Base-by-base conservation (phyloP, 1,139 yeast genomes). In the Candida sp. region DNA sequence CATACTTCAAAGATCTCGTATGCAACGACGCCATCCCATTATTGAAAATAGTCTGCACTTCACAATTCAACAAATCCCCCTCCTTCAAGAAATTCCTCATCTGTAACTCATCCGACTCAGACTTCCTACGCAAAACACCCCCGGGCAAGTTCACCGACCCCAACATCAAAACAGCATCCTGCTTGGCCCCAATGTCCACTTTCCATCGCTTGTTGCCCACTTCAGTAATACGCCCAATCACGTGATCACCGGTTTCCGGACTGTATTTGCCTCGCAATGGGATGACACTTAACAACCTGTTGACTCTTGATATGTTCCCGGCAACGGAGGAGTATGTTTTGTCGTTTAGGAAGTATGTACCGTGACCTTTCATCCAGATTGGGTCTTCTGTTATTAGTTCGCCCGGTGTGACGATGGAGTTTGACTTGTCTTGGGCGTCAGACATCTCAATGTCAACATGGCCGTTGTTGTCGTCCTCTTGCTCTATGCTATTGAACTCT, bases 281-380 rank as follows among this genome's bases (percentile, higher is more conserved):
- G 40, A 84, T 75, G 22, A 96, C 99, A 65, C 96, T 87, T 52
- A 94, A 76, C 54, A 94, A 78, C 60, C 94, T 84, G 70, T 94
- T 94, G 48, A 93, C 98, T 59, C 96, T 78, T 1, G 90, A 83
- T 12, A 96, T 86, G 22, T 86, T 85, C 3, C 99, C 99, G 0
- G 97, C 98, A 3, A 94, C 97, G 0, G 98, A 87, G 1, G 97
- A 88, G 66, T 84, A 92, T 1, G 98, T 92, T 59, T 81, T 76
- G 51, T 82, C 84, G 34, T 83, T 83, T 40, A 87, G 73, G 56
- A 88, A 85, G 67, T 91, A 94, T 0, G 99, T 96, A 3, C 99
- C 99, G 67, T 96, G 99, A 33, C 99, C 99, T 67, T 96, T 84
- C 99, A 96, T 96, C 98, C 98, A 94, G 4, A 88, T 82, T 6